A percentile compares a stretch with the other conserved stretches of the same genome.
Conservation (phyloP, 1,284 basidiomycete genomes). For the Rhizoctonia solani region DNA sequence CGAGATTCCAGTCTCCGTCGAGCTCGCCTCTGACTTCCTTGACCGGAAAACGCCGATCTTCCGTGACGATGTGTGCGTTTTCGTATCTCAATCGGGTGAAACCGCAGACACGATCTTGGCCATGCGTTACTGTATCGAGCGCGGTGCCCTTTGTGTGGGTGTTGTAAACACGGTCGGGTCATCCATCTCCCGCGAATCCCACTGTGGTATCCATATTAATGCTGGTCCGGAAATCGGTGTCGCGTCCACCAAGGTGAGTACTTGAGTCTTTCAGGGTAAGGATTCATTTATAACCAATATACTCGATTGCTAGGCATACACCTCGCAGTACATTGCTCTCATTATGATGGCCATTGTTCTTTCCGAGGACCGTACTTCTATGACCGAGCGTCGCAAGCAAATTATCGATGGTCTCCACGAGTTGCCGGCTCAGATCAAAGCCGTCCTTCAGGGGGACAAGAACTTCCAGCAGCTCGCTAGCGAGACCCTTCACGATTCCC, state of each 20-base stretch:
- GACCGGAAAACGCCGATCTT: constrained; percentile 99
- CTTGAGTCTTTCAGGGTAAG: neutral
- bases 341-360: constrained; percentile 98
- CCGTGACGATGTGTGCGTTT: constrained; percentile 97
- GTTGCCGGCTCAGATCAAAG: constrained; percentile 88
- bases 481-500: constrained; percentile 76
- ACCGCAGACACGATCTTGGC: constrained; percentile 98
- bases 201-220: constrained; percentile 99
- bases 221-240: constrained; percentile 99
- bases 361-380: constrained; percentile 94
- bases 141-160: constrained; percentile 94
- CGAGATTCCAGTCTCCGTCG: constrained; percentile 97
- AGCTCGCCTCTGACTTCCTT: constrained; percentile 97
- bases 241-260: constrained; percentile 91
- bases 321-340: constrained; percentile 98
- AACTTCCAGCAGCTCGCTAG: constrained; percentile 82
- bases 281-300: neutral
- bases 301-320: constrained; percentile 74
- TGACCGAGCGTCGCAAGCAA: constrained; percentile 86
- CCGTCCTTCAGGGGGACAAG: constrained; percentile 82
- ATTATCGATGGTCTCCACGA: constrained; percentile 95
- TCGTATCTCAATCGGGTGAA: constrained; percentile 98
- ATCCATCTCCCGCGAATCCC: constrained; percentile 96
- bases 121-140: constrained; percentile 94
- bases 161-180: constrained; percentile 99